Conservation (phyloP, 2,329 filamentous ascomycete genomes). For the Cladophialophora bantiana region DNA sequence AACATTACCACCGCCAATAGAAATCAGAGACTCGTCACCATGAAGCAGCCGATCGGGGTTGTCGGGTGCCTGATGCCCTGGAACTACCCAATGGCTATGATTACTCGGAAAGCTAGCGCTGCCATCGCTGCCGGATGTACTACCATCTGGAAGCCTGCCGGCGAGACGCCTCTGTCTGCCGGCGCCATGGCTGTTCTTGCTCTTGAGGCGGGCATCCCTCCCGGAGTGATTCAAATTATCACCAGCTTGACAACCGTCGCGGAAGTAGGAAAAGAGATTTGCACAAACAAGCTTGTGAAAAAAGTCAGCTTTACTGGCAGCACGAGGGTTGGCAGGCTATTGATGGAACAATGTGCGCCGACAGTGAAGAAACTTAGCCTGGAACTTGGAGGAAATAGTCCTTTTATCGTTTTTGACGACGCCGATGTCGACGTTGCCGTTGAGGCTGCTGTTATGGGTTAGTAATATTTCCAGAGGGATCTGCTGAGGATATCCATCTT, state of each 20-base stretch:
- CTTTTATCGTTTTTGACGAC: constrained; percentile 53
- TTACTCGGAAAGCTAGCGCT: constrained; percentile 50
- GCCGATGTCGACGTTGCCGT: constrained; percentile 45
- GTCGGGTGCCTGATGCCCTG: constrained; percentile 84
- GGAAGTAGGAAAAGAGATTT: constrained; percentile 13
- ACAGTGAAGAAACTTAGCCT: constrained; percentile 52
- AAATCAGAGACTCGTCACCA: constrained; percentile 75
- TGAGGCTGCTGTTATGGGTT: constrained; percentile 23
- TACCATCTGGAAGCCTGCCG: constrained; percentile 47
- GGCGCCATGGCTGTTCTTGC: constrained; percentile 44
- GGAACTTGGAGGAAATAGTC: constrained; percentile 54
- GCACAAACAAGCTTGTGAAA: constrained; percentile 32
- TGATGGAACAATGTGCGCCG: constrained; percentile 43
- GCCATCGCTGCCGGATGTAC: constrained; percentile 49
- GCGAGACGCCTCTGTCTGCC: constrained; percentile 46
- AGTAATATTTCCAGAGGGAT: background rate
- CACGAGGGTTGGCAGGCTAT: constrained; percentile 44
- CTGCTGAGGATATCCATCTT: background rate
- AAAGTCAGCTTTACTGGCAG: constrained; percentile 44
- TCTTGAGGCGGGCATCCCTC: constrained; percentile 44
- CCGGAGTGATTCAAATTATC: constrained; percentile 44
- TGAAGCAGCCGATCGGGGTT: constrained; percentile 84
- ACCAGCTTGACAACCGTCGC: constrained; percentile 47
- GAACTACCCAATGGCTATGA: constrained; percentile 84
- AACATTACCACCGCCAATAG: constrained; percentile 67